phyloP scores from a whole-genome alignment of 225 moss, liverwort and hornwort genomes.

The Antitrichia curtipendula region DNA sequence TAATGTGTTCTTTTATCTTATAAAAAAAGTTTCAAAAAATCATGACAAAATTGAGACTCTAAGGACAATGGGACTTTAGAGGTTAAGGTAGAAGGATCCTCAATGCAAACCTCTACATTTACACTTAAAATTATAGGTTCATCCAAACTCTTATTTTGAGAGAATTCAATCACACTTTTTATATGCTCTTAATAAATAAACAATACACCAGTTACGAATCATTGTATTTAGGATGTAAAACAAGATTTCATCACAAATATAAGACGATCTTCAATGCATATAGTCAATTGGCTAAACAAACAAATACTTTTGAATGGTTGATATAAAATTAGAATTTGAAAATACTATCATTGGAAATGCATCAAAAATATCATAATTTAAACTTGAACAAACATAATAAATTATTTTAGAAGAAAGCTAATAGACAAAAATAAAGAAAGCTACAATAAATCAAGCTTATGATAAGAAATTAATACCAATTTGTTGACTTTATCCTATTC shows the following conservation, averaged over 20 bases:
- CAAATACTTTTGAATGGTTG: neutral
- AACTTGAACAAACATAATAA: neutral
- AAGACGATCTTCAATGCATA: neutral
- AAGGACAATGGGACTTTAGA: neutral
- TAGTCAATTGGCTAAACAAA: neutral
- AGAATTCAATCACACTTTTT: accelerated
- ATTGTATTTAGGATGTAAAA: neutral
- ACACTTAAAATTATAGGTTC: neutral
- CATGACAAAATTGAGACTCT: accelerated
- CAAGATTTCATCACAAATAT: neutral
- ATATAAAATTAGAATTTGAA: no score
- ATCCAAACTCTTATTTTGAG: neutral
- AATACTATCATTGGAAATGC: neutral
- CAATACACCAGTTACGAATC: neutral
- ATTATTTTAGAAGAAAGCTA: neutral
- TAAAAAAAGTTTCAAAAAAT: neutral
- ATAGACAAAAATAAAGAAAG: neutral
- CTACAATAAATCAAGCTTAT: neutral
- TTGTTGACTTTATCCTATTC: accelerated
- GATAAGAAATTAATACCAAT: neutral
- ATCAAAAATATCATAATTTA: neutral
- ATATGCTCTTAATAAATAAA: neutral
- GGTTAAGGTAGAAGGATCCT: neutral
- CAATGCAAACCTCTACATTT: neutral
- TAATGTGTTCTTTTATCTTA: neutral